These are phyloP conservation scores for Syzygium malaccense DNA, from an alignment of 441 rosid genomes.

Conservation along the genomic window DNA sequence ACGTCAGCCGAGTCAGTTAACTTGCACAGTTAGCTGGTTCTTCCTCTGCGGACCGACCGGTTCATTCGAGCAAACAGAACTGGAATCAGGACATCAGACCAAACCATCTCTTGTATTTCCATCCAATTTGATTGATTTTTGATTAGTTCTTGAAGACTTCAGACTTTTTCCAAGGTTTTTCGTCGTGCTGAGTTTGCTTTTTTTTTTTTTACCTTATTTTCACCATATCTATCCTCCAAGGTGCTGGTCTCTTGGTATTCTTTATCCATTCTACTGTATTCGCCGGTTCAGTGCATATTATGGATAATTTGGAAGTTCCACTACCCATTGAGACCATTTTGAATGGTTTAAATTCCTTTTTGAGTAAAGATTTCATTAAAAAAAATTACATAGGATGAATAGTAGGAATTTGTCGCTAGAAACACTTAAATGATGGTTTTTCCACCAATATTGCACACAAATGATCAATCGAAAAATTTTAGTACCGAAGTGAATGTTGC, in stretches of 20 bases:
- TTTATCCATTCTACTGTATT: not conserved
- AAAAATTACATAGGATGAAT: no score
- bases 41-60: not conserved
- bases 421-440: no score
- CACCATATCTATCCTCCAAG: not conserved
- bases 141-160: not conserved
- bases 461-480: no score
- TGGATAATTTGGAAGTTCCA: not conserved
- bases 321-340: not conserved
- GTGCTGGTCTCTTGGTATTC: not conserved
- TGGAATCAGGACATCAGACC: not conserved
- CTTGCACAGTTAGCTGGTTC: not conserved
- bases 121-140: not conserved
- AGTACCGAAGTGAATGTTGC: no score
- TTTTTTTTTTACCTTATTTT: not conserved
- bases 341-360: not conserved
- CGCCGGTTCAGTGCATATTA: not conserved
- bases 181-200: not conserved
- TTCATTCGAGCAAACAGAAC: not conserved
- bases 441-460: no score
- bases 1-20: not conserved
- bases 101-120: not conserved
- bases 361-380: no score
- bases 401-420: no score
- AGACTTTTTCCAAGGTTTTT: not conserved